Conservation (phyloP, 257 asterid species). For the Eucommia ulmoides region DNA sequence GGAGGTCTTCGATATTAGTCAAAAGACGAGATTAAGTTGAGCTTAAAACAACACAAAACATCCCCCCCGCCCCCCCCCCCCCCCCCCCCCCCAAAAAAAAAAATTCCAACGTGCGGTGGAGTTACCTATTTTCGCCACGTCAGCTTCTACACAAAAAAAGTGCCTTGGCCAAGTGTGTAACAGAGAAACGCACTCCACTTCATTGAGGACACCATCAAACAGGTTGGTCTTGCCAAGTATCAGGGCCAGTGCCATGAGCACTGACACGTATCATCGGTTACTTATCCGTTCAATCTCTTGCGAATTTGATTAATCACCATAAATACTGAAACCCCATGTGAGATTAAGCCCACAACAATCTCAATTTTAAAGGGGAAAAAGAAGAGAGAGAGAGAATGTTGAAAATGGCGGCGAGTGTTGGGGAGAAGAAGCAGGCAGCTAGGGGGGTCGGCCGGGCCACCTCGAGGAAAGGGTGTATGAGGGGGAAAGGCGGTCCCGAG, state of each 20-base stretch:
- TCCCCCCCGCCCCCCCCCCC: no score
- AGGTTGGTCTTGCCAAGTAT: conserved; percentile 37
- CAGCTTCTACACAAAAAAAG: conserved; percentile 8
- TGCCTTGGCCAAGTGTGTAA: background rate
- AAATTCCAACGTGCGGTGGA: no score
- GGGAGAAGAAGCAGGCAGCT: background rate
- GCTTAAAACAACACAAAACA: no score
- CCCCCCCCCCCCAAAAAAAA: no score
- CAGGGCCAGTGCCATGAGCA: conserved; percentile 16
- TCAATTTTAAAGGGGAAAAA: background rate
- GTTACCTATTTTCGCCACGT: conserved; percentile 20
- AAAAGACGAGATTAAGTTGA: no score
- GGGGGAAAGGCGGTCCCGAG: background rate
- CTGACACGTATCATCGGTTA: conserved; percentile 31
- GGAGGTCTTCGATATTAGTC: no score
- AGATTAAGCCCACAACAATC: background rate
- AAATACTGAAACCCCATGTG: no score
- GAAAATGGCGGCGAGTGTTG: background rate
- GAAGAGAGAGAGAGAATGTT: background rate
- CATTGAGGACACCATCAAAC: conserved; percentile 9
- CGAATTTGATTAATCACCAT: no score
- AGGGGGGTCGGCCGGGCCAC: background rate
- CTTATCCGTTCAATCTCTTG: background rate
- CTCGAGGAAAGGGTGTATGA: background rate
- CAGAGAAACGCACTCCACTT: background rate